Conservation (phyloP, 306 rosid species). For the Ammopiptanthus mongolicus region DNA sequence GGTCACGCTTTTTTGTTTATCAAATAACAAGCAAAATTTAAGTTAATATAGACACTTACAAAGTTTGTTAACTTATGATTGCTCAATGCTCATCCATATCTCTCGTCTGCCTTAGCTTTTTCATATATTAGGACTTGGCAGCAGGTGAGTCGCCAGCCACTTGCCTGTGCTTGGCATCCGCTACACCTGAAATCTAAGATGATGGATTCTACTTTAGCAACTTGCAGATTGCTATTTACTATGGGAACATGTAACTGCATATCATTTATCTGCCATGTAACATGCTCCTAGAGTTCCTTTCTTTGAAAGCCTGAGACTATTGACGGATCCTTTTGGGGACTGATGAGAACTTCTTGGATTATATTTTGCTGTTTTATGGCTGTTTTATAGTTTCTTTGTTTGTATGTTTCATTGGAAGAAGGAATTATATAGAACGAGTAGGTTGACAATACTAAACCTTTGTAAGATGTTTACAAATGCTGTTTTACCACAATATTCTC, state of each 20-base stretch:
- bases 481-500: not conserved
- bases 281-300: not conserved
- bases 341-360: not conserved
- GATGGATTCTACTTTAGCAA: not conserved
- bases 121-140: not conserved
- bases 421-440: not conserved
- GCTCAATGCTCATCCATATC: not conserved
- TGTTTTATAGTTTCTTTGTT: not conserved
- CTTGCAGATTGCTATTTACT: not conserved
- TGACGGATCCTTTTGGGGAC: not conserved
- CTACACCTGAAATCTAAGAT: not conserved
- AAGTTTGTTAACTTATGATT: not conserved
- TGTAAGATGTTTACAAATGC: constrained; percentile 15
- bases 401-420: constrained; percentile 1
- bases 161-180: not conserved
- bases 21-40: not conserved
- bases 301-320: not conserved
- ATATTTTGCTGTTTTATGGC: not conserved
- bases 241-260: not conserved
- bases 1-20: not conserved
- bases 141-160: not conserved
- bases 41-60: not conserved
- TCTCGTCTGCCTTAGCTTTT: not conserved
- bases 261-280: not conserved
- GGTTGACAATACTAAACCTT: not conserved